Evolutionary conservation across 2,329 filamentous ascomycete genomes (phyloP), one percentile per base, ranked within the genome.

Genomic region (Plectosphaerella cucumerina): DNA sequence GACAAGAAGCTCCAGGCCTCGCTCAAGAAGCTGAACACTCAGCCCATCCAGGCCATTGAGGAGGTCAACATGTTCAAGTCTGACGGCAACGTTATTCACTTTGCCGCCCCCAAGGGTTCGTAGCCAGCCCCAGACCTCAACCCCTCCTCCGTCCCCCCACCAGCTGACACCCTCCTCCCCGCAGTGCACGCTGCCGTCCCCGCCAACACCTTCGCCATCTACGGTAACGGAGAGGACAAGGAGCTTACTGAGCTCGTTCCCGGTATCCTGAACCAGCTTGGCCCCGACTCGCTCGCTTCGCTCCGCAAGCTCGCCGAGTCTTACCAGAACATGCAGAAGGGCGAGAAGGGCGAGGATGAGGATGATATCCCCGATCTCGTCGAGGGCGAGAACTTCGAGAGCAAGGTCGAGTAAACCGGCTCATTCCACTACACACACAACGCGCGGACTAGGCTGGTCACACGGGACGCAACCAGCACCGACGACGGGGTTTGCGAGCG

Each of bases 11-110:
- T 99, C 60, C 94, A 99, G 81, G 85, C 87, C 57, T 80, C 90
- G 57, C 84, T 99, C 62, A 99, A 99, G 89, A 99, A 99, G 88
- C 86, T 99, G 74, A 97, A 97, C 78, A 93, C 96, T 54, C 94
- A 99, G 85, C 94, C 94, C 67, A 97, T 99, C 77, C 92, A 96
- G 81, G 90, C 89, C 61, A 99, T 99, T 67, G 94, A 99, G 86
- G 94, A 99, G 82, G 94, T 99, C 74, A 99, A 99, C 87, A 99
- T 99, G 94, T 99, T 99, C 87, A 99, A 99, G 89, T 88, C 89
- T 71, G 94, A 99, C 72, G 94, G 94, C 75, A 99, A 99, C 75
- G 94, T 99, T 74, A 97, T 99, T 70, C 94, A 99, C 85, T 99
- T 99, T 73, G 88, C 90, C 66, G 90, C 90, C 68, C 94, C 94